Evolutionary conservation across 2,329 filamentous ascomycete genomes (phyloP).

Genomic region (Pestalotiopsis sp.): DNA sequence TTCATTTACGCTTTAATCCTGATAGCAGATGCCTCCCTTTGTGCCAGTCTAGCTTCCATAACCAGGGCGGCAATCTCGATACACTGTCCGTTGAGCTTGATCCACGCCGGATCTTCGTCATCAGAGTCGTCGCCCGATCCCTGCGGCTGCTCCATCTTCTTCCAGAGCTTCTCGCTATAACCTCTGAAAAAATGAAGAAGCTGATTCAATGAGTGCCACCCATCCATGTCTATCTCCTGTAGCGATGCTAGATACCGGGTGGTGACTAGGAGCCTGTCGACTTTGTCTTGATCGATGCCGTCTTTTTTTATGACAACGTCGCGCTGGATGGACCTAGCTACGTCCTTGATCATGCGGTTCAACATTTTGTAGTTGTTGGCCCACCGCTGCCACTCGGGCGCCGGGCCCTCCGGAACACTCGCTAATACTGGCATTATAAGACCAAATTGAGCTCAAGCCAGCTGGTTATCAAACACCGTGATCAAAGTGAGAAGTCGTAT

Average conservation of each 20-base stretch:
- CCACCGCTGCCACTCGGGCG: slow-evolving; percentile 1
- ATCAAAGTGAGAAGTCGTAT: no score
- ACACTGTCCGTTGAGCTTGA: neutral
- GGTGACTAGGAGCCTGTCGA: neutral
- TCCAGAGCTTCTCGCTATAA: neutral
- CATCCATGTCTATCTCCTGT: neutral
- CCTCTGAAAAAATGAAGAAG: neutral
- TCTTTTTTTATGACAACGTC: neutral
- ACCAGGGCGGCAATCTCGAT: neutral
- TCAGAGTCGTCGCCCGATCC: neutral
- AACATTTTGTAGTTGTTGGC: neutral
- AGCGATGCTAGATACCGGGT: neutral
- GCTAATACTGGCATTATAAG: neutral
- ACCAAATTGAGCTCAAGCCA: no score
- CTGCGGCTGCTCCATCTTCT: neutral
- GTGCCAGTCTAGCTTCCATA: neutral
- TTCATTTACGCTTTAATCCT: neutral
- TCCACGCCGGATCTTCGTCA: neutral
- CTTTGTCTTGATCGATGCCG: neutral
- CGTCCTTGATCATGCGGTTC: slow-evolving; percentile 10
- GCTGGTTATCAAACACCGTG: no score
- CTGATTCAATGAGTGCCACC: neutral
- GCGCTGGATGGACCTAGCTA: neutral
- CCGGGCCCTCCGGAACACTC: neutral
- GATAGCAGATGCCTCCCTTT: neutral